Evolutionary conservation across 2,329 filamentous ascomycete species (phyloP), one percentile per base, ranked within the genome.

Genomic region (Fusarium albidum): DNA sequence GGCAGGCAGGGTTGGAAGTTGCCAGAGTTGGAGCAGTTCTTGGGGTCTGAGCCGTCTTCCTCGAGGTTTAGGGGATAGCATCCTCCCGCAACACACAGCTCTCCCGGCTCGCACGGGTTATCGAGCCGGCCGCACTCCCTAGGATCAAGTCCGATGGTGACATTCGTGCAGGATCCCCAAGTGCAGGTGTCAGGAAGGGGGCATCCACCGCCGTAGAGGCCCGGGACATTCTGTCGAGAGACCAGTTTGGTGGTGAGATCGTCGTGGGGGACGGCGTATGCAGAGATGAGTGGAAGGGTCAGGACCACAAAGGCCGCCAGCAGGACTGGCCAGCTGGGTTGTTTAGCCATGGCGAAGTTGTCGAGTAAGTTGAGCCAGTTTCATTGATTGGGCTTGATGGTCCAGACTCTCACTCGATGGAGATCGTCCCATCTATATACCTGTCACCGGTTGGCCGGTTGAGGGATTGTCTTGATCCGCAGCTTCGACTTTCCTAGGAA

Each of bases 101-200:
- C 55, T 4, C 59, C 59, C 17, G 52, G n/a, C 7, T 54, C 18
- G n/a, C 59, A 63, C 14, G 59, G 14, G 32, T 54, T 63, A 2
- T 38, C 48, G 9, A 28, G 18, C 8, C 39, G 52, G 13, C 59
- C 59, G 12, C 59, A 63, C 10, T 54, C 31, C 5, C 9, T 42
- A 5, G 48, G 48, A 9, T 63, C 59, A 2, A 63, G 45, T 42
- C 57, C 59, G 14, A 63, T 49, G 11, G 59, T 63, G 7, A 40
- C 42, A 9, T 37, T 63, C 9, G 60, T 61, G 32, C 59, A 63
- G 14, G 38, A 61, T 9, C 55, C 52, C 56, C 56, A 61, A 11
- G 48, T 46, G 2, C 60, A 63, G 6, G 63, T 42, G 5, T 52
- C 48, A 17, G 59, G 49, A 5, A 58, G 15, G 6, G 60, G 53